Base-by-base conservation (phyloP, 2,329 filamentous ascomycete genomes). In the Sporothrix dimorphospora region DNA sequence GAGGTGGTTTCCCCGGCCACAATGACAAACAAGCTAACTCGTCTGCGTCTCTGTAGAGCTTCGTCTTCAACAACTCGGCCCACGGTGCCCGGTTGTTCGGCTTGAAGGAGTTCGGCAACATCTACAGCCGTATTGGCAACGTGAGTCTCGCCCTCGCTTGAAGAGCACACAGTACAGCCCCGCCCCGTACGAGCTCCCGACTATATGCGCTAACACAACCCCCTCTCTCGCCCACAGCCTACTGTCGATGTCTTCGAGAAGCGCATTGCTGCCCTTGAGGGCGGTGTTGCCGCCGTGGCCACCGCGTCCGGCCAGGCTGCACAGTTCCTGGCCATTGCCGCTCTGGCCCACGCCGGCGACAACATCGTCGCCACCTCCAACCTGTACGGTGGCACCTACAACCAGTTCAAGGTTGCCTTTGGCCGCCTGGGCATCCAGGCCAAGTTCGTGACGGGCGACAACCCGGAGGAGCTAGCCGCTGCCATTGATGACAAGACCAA, bases 231-330 rank as follows among this genome's bases (percentile, higher is more conserved):
- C 11, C 16, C n/a, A 53, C 76, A 94, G 91, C 94, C 95, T 2
- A 98, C 95, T 0, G 92, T 95, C 76, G 95, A 97, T 82, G 95
- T 98, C 38, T 95, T 99, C 75, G 96, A 99, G 84, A 97, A 98
- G 85, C 90, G 95, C 74, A 92, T 98, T 68, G 94, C 95, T n/a
- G 94, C 95, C 16, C 89, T 98, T 4, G 96, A 99, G 83, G 95
- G 94, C 42, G 96, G 96, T 78, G 90, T 93, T 42, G 94, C 92
- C 19, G 94, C 94, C 59, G 88, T 98, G 38, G 94, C 94, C 6
- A 88, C 94, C 55, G 86, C 94, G 0, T 97, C 94, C 0, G 94
- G 95, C 72, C 94, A 97, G 82, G 89, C 93, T 3, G 95, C 95
- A 1, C 94, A 98, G 80, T 97, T 98, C 85, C 94, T 98, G 86